Evolutionary conservation across 2,329 filamentous ascomycete species (phyloP).

Genomic region (Fusarium continuum): DNA sequence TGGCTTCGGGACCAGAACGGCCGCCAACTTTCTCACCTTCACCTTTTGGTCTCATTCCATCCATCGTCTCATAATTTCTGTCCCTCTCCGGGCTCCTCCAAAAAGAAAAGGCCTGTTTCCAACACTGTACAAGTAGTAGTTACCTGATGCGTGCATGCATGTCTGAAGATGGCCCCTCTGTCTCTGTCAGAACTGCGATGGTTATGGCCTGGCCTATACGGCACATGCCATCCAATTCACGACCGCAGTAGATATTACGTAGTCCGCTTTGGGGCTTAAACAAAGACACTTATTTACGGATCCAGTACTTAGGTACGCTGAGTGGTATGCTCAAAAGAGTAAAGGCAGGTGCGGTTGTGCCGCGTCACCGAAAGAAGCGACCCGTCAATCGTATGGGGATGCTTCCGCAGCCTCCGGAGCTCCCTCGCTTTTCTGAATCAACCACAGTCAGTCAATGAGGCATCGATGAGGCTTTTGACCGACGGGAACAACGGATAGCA

Average conservation of each 20-base stretch:
- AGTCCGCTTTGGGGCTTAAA: constrained; percentile 18
- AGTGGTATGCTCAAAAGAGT: constrained; percentile 6
- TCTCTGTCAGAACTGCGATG: not conserved
- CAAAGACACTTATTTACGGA: constrained; percentile 18
- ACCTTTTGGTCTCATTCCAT: not conserved
- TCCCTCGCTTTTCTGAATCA: not conserved
- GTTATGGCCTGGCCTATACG: constrained; percentile 1
- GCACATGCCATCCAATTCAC: constrained; percentile 17
- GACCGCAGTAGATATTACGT: constrained; percentile 21
- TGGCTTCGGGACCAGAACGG: constrained; percentile 13
- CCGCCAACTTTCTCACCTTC: not conserved
- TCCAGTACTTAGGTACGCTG: no score
- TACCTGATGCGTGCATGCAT: no score
- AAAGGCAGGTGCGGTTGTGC: constrained; percentile 14
- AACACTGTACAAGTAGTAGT: no score
- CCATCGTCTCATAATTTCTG: not conserved
- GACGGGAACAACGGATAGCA: constrained; percentile 16
- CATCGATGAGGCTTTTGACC: not conserved
- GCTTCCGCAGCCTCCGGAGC: constrained; percentile 23
- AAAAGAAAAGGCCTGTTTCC: not conserved
- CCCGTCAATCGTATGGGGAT: constrained; percentile 16
- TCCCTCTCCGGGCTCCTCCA: not conserved
- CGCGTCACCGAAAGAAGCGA: constrained; percentile 32
- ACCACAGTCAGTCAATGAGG: not conserved
- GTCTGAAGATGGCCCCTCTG: no score